These are phyloP conservation scores for Bryopsis sp. DNA, from an alignment of 139 green algal species.

Conservation along the genomic window DNA sequence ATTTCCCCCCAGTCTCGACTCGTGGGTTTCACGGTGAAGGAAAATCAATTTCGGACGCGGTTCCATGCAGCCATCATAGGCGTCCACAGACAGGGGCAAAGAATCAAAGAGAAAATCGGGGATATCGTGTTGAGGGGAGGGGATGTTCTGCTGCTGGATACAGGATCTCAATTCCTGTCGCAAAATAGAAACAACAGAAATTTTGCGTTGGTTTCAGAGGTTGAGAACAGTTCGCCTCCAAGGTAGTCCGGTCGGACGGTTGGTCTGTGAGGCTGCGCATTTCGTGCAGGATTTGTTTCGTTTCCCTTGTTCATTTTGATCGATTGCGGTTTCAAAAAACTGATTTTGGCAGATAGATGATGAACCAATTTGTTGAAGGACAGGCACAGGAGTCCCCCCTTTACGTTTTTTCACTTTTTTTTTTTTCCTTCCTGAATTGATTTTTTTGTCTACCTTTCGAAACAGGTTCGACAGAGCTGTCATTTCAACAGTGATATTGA, in stretches of 20 bases:
- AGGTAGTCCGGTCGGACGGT: neutral
- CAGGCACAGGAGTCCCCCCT: no score
- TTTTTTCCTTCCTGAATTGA: no score
- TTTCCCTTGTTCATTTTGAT: neutral
- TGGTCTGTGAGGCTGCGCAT: neutral
- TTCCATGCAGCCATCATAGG: conserved; percentile 21
- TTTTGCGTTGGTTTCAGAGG: conserved; percentile 19
- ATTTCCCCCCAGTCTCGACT: neutral
- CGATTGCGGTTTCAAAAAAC: no score
- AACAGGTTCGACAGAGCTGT: conserved; percentile 14
- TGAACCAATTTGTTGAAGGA: no score
- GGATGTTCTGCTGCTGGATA: conserved; percentile 20
- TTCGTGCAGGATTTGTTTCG: neutral
- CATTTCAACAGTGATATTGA: neutral
- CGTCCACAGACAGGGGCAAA: conserved; percentile 16
- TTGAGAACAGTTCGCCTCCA: conserved; percentile 8
- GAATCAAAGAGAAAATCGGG: conserved; percentile 18
- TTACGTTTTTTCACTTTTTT: no score
- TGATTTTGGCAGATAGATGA: no score
- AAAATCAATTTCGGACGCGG: conserved; percentile 17
- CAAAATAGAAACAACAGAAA: conserved; percentile 20
- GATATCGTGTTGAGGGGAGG: conserved; percentile 14
- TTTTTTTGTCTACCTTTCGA: no score
- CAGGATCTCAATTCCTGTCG: conserved; percentile 3
- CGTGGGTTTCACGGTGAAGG: neutral